Conservation (phyloP, 1,139 yeast species). For the Saccharomyces hybrid region DNA sequence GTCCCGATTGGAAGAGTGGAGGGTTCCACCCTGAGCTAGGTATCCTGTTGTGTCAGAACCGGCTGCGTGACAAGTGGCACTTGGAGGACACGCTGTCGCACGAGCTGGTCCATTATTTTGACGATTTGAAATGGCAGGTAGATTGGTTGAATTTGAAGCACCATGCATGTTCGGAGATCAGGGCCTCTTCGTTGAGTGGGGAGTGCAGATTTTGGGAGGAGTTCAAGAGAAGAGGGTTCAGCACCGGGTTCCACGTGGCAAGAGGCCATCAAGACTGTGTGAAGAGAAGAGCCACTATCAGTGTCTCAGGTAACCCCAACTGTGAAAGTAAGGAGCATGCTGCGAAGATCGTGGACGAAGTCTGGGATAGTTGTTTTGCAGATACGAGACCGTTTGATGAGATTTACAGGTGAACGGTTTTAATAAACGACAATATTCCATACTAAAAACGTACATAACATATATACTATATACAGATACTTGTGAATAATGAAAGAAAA, state of each 20-base stretch:
- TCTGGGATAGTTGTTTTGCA: slow-evolving; percentile 86
- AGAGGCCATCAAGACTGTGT: slow-evolving; percentile 90
- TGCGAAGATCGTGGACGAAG: slow-evolving; percentile 68
- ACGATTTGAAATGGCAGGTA: slow-evolving; percentile 77
- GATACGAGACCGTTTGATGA: slow-evolving; percentile 96
- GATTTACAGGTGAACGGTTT: slow-evolving; percentile 45
- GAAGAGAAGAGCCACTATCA: slow-evolving; percentile 73
- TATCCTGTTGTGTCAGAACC: slow-evolving; percentile 77
- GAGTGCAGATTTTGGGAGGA: slow-evolving; percentile 91
- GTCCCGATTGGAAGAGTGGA: slow-evolving; percentile 83
- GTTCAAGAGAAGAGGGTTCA: slow-evolving; percentile 44
- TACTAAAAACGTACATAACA: neutral
- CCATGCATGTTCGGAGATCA: slow-evolving; percentile 93
- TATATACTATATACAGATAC: neutral
- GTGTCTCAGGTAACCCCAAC: slow-evolving; percentile 79
- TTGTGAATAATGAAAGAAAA: neutral
- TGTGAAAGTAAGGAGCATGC: slow-evolving; percentile 73
- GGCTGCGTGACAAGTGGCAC: slow-evolving; percentile 70
- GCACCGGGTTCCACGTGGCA: slow-evolving; percentile 32
- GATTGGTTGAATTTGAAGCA: slow-evolving; percentile 79
- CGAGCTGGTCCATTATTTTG: slow-evolving; percentile 90
- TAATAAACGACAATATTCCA: neutral
- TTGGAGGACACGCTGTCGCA: slow-evolving; percentile 87
- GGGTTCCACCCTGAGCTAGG: slow-evolving; percentile 92
- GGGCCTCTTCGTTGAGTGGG: slow-evolving; percentile 90